A percentile compares a stretch with the other conserved stretches of the same genome.
phyloP scores from a whole-genome alignment of 1,284 basidiomycete species.

The Amylostereum areolatum region DNA sequence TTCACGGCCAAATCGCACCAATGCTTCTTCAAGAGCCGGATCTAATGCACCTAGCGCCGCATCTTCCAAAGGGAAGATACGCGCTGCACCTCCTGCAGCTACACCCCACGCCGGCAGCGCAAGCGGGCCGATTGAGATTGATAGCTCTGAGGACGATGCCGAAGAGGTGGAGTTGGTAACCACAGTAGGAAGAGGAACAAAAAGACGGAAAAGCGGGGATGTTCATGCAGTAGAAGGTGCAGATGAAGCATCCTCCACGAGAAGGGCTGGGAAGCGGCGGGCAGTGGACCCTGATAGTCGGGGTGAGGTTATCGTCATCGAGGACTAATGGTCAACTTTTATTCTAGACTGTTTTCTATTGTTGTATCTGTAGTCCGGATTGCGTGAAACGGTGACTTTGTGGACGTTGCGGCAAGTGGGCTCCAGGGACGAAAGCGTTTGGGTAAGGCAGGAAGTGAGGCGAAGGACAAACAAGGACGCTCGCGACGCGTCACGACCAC shows the following conservation, averaged over 20 bases:
- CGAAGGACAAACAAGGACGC: no score
- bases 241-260: conserved; percentile 12
- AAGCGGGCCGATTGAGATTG: conserved; percentile 35
- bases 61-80: conserved; percentile 27
- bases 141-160: conserved; percentile 43
- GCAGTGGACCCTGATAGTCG: conserved; percentile 7
- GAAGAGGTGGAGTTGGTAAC: conserved; percentile 13
- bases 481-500: no score
- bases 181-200: conserved; percentile 8
- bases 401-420: no score
- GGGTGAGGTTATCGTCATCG: conserved; percentile 34
- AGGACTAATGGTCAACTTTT: conserved; percentile 21
- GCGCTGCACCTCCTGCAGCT: conserved; percentile 13
- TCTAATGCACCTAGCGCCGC: conserved; percentile 4
- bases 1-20: background rate
- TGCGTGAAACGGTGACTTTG: no score
- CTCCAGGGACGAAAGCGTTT: no score
- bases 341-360: no score
- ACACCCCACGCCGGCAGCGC: conserved; percentile 10
- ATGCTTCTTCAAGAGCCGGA: background rate
- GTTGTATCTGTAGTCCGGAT: no score
- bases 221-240: conserved; percentile 8
- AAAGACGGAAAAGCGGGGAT: conserved; percentile 11
- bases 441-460: no score
- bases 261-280: conserved; percentile 12